Percentiles rank a stretch among this genome's conserved stretches.
Conservation (phyloP, 2,329 filamentous ascomycete genomes). For the Massarina eburnea region DNA sequence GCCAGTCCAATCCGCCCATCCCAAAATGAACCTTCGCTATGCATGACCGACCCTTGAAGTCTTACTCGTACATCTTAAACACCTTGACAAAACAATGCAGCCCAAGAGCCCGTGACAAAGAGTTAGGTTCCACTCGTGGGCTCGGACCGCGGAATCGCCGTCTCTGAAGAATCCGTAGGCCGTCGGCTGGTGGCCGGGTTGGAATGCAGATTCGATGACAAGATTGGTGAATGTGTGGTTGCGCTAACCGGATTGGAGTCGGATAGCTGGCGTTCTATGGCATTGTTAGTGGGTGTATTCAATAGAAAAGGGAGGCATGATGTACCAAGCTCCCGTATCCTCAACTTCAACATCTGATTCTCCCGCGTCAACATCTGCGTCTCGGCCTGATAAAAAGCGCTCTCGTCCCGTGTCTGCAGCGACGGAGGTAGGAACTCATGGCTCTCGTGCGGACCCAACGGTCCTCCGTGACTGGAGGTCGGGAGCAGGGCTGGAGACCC, state of each 20-base stretch:
- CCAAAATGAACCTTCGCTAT: neutral
- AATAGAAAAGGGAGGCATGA: neutral
- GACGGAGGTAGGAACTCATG: slow-evolving; percentile 65
- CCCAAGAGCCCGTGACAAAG: neutral
- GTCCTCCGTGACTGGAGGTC: slow-evolving; percentile 47
- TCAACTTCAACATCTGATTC: slow-evolving; percentile 78
- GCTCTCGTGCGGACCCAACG: slow-evolving; percentile 43
- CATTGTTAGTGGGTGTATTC: slow-evolving; percentile 4
- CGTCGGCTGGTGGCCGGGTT: slow-evolving; percentile 21
- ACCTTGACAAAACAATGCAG: neutral
- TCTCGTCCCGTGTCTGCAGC: slow-evolving; percentile 61
- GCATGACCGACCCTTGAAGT: neutral
- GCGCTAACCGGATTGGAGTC: slow-evolving; percentile 35
- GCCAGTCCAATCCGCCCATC: too few relatives aligned
- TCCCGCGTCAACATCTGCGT: slow-evolving; percentile 75
- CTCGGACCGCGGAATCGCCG: neutral
- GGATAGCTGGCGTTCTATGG: slow-evolving; percentile 37
- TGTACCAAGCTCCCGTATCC: slow-evolving; percentile 72
- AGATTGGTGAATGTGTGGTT: slow-evolving; percentile 33
- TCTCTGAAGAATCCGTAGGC: neutral
- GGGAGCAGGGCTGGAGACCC: slow-evolving; percentile 54
- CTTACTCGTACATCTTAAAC: neutral
- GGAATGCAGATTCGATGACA: slow-evolving; percentile 27
- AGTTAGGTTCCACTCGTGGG: neutral
- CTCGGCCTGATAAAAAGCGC: slow-evolving; percentile 79